Evolutionary conservation across 148 eudicot species (phyloP), one percentile per base, ranked within the genome.

Genomic region (Salicornia ramosissima): DNA sequence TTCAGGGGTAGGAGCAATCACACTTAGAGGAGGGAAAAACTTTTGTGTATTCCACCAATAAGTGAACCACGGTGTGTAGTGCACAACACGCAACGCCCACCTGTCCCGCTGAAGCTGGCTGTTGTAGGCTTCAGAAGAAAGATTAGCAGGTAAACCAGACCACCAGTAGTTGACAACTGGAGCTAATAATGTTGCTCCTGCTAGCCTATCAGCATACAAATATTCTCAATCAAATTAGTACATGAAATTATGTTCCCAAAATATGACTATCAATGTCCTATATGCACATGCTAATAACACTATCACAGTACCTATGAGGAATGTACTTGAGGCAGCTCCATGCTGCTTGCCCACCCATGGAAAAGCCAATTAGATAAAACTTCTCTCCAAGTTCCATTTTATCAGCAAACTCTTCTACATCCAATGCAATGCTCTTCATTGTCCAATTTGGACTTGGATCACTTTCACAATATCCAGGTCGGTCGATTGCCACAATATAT

Each of bases 21-120:
- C 63, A 70, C 76, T 65, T 5, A 64, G 63, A 61, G 57, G 26
- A 70, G 90, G 91, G 75, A 91, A 83, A 57, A 78, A 61, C 39
- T 81, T 85, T 62, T 86, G 94, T 14, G 95, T 82, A 75, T 85
- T 85, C 97, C 91, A 91, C 97, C 96, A 90, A 75, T 83, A 82
- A 69, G 82, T 69, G 16, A 91, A 75, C 97, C 88, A 85, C 22
- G 97, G 97, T 68, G 79, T 45, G 47, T 86, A 80, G 59, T 88
- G 97, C 64, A 79, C 79, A 61, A 91, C 81, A 24, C 88, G 82
- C 65, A 80, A 61, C 0, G 89, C 67, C 94, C 94, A 88, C 60
- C 73, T 83, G 73, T 91, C 97, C 65, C 40, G 79, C 22, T 67
- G 82, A 43, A 81, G 69, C 62, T 77, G 84, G 47, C 78, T 73